Conservation (phyloP, 2,329 filamentous ascomycete genomes). For the Diplocarpon rosae region DNA sequence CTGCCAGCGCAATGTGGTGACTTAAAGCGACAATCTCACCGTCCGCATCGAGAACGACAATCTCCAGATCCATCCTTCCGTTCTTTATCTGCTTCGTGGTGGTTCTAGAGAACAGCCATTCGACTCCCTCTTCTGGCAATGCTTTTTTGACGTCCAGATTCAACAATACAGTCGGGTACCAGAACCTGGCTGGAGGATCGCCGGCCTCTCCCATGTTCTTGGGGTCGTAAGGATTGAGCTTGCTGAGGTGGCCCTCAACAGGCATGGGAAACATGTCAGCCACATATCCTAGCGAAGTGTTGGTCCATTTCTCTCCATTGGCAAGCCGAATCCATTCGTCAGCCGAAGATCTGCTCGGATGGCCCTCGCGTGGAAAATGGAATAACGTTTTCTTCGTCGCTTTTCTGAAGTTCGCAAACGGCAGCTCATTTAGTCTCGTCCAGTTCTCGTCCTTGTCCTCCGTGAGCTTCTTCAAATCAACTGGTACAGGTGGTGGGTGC, state of each 20-base stretch:
- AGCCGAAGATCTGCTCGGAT: constrained; percentile 31
- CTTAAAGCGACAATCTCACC: constrained; percentile 58
- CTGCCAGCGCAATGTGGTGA: constrained; percentile 54
- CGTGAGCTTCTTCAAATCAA: constrained; percentile 32
- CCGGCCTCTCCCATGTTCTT: constrained; percentile 1
- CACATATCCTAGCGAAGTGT: constrained; percentile 52
- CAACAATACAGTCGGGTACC: constrained; percentile 49
- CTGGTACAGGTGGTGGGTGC: constrained; percentile 27
- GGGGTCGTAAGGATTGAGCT: constrained; percentile 20
- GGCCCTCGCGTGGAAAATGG: constrained; percentile 38
- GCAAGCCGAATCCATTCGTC: constrained; percentile 60
- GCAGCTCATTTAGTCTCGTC: constrained; percentile 20
- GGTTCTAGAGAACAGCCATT: constrained; percentile 60
- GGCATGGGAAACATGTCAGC: constrained; percentile 57
- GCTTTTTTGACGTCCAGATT: constrained; percentile 69
- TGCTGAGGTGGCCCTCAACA: constrained; percentile 38
- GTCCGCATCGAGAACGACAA: constrained; percentile 51
- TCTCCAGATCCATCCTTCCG: constrained; percentile 64
- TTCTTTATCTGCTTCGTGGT: constrained; percentile 56
- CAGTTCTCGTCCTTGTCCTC: constrained; percentile 37
- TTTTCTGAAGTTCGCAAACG: constrained; percentile 25
- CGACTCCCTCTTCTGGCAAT: constrained; percentile 54
- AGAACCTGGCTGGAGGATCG: constrained; percentile 20
- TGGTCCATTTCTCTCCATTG: constrained; percentile 50
- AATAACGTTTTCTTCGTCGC: constrained; percentile 37